A percentile compares a stretch with the other conserved stretches of the same genome.
Conservation (phyloP, 2,329 filamentous ascomycete species). For the Aureobasidium musti region DNA sequence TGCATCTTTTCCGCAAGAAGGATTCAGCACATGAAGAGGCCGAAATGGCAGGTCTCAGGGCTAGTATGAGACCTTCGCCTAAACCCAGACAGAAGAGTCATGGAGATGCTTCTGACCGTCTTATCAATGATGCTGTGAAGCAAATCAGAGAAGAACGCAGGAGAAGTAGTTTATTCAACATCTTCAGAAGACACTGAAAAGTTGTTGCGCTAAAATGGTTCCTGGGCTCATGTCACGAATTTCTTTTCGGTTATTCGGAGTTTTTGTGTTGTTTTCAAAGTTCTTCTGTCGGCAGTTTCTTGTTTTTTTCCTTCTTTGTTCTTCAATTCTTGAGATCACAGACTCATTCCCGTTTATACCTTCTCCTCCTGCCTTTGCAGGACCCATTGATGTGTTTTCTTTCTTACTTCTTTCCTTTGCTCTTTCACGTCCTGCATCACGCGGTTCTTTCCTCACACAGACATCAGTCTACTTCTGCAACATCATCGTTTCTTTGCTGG, state of each 20-base stretch:
- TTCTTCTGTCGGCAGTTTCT: neutral
- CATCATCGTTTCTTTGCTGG: neutral
- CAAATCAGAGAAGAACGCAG: conserved; percentile 16
- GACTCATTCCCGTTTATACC: conserved; percentile 1
- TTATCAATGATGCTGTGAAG: conserved; percentile 27
- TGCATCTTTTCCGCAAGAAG: conserved; percentile 13
- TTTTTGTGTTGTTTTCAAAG: neutral
- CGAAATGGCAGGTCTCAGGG: neutral
- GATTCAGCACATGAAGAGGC: conserved; percentile 9
- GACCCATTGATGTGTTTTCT: neutral
- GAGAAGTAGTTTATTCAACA: conserved; percentile 8
- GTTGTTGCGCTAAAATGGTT: neutral
- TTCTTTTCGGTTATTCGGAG: neutral
- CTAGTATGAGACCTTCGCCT: neutral
- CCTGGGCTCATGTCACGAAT: neutral
- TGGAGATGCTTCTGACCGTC: conserved; percentile 16
- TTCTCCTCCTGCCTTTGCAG: neutral
- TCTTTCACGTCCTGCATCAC: neutral
- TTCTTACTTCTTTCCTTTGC: too few relatives aligned
- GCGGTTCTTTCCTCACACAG: neutral
- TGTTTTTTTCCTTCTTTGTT: neutral
- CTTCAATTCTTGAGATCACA: neutral
- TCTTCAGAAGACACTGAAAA: conserved; percentile 23
- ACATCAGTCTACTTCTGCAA: too few relatives aligned
- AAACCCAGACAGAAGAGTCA: conserved; percentile 27